phyloP scores from a whole-genome alignment of 139 green algal genomes.

The Coelastrella sp. region DNA sequence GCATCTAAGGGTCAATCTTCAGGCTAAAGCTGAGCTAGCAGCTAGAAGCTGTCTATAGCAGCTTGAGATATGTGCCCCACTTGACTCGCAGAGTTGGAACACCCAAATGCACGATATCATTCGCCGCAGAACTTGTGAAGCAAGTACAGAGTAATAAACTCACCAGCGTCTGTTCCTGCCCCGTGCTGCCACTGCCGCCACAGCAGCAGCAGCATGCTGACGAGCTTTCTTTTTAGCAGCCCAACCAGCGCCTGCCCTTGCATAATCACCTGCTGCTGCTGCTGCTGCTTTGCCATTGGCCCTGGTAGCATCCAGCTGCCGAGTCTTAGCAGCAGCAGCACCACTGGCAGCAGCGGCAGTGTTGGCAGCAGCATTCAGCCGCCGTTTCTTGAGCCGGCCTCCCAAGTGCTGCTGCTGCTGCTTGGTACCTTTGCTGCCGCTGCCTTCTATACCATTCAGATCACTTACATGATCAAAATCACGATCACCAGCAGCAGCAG shows the following conservation, averaged over 20 bases:
- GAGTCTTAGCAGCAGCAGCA: not conserved
- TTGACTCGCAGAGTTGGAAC: no score
- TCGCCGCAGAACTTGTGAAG: no score
- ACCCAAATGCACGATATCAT: no score
- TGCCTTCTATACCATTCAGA: no score
- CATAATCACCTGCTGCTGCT: conserved; percentile 17
- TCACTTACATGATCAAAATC: no score
- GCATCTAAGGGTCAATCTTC: no score
- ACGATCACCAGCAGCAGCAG: conserved; percentile 43
- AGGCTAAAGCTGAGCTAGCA: no score
- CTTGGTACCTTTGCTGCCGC: no score
- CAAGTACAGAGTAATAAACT: no score
- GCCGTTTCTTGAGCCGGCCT: not conserved
- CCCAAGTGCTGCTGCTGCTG: not conserved
- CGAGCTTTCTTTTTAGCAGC: not conserved
- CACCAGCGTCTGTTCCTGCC: not conserved
- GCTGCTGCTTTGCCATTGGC: not conserved
- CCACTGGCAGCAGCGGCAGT: conserved; percentile 14
- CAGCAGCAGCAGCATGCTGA: not conserved
- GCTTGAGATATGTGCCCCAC: no score
- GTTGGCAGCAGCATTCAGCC: not conserved
- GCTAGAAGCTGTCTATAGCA: no score
- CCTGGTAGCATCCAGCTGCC: not conserved
- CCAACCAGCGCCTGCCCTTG: not conserved
- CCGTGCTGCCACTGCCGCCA: conserved; percentile 3